phyloP scores from a whole-genome alignment of 1,284 basidiomycete species.

The Ganoderma leucocontextum region DNA sequence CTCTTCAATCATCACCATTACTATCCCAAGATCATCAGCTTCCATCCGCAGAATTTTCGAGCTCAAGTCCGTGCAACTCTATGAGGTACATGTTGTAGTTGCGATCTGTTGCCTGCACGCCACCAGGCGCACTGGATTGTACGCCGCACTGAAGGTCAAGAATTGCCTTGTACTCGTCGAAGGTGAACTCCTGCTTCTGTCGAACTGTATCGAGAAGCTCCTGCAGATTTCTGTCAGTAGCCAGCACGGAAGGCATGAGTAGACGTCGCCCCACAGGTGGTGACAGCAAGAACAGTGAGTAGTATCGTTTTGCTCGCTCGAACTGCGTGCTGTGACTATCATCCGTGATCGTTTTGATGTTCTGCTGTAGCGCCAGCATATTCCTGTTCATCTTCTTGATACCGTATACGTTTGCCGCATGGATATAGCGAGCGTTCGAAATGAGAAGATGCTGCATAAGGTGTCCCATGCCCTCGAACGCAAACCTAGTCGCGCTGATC shows the following conservation, averaged over 20 bases:
- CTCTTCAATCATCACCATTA: not conserved
- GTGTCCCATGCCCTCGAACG: conserved; percentile 88
- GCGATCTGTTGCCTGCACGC: conserved; percentile 63
- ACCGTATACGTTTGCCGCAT: conserved; percentile 78
- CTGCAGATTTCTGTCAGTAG: conserved; percentile 46
- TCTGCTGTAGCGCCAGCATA: conserved; percentile 92
- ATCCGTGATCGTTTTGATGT: conserved; percentile 81
- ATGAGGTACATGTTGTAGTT: conserved; percentile 85
- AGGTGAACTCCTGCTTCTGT: conserved; percentile 71
- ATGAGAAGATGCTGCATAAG: conserved; percentile 90
- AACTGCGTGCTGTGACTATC: conserved; percentile 74
- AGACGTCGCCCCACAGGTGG: conserved; percentile 67
- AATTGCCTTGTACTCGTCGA: conserved; percentile 93
- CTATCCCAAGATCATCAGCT: conserved; percentile 22
- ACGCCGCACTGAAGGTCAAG: conserved; percentile 88
- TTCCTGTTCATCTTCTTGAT: conserved; percentile 92
- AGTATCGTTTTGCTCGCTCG: conserved; percentile 82
- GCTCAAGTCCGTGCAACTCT: conserved; percentile 80
- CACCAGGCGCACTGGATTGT: conserved; percentile 62
- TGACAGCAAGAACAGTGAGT: conserved; percentile 76
- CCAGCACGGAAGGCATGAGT: not conserved
- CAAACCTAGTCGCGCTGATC: conserved; percentile 61
- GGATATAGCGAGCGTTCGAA: conserved; percentile 76
- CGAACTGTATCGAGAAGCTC: conserved; percentile 79
- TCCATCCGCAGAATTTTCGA: conserved; percentile 57